Evolutionary conservation across 495 filamentous ascomycete species (phyloP).

Genomic region (Penicillium turbatum): DNA sequence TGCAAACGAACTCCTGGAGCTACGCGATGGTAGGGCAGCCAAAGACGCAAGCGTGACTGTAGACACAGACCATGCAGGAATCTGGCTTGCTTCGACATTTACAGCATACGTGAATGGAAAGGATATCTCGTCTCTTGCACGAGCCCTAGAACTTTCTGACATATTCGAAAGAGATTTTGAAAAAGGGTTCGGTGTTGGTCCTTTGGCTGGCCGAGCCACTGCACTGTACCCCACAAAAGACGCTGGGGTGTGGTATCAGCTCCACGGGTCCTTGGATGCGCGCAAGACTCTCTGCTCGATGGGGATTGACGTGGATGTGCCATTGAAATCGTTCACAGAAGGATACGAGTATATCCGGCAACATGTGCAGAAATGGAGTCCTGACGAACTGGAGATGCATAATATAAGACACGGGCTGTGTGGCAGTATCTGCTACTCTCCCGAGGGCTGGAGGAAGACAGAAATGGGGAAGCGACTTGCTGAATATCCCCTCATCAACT

Average conservation of each 20-base stretch:
- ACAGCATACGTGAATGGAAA: constrained; percentile 16
- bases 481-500: constrained; percentile 23
- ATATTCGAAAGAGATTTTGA: constrained; percentile 23
- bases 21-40: constrained; percentile 12
- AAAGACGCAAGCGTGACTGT: constrained; percentile 9
- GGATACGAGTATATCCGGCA: constrained; percentile 23
- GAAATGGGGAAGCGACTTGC: constrained; percentile 25
- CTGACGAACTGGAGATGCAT: constrained; percentile 36
- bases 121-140: constrained; percentile 12
- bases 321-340: constrained; percentile 6
- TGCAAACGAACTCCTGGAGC: constrained; percentile 21
- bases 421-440: constrained; percentile 33
- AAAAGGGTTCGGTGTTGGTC: constrained; percentile 19
- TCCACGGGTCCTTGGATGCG: constrained; percentile 32
- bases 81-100: constrained; percentile 24
- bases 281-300: constrained; percentile 18
- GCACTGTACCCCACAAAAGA: constrained; percentile 29
- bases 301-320: constrained; percentile 22
- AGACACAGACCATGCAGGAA: constrained; percentile 23
- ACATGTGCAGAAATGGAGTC: constrained; percentile 24
- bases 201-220: constrained; percentile 19
- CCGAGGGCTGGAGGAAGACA: constrained; percentile 31
- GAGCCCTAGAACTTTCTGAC: constrained; percentile 9
- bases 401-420: constrained; percentile 28
- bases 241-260: constrained; percentile 28